Base-by-base conservation (phyloP, 1,284 basidiomycete species). In the Leccinum solheimii region DNA sequence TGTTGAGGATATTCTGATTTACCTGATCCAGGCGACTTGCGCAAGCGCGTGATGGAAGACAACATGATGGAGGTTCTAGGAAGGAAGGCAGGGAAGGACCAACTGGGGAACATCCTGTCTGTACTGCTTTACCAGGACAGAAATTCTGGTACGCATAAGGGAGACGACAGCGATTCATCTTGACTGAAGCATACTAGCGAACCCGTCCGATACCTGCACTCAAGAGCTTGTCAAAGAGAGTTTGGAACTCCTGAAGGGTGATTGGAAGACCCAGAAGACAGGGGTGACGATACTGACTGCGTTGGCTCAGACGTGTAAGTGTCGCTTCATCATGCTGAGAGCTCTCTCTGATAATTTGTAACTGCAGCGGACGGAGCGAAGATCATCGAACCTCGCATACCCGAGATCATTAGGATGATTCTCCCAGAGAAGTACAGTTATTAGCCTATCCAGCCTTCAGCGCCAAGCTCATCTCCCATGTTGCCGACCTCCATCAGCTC, bases 241-340 rank as follows among this genome's bases (percentile, higher is more conserved):
- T 58, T 26, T 70, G 51, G 1, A 27, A 5, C 26, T 56, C 43
- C 26, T 73, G 16, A 8, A 38, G 1, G 3, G 5, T 1, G 32
- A 0, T 13, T 73, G 69, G 71, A 63, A 62, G 43, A 23, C 1
- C 5, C 71, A 72, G 27, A 73, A 72, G 34, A 64, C 58, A 13
- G 69, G 71, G 3, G 62, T 73, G 55, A 62, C 59, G 3, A 67
- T 72, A 11, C 63, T 70, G 9, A 70, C 56, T 43, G 66, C 64
- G 1, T 58, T 73, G 55, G 59, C 66, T 43, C 68, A 62, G 50
- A 73, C 71, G 0, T 19, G 69, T 70, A 48, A 26, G 58, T 49
- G 14, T 48, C 21, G 5, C 23, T 1, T 13, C 10, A 0, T 5
- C 4, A 32, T 38, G 3, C 5, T 16, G 8, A 36, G 30, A 26